A percentile compares a stretch with the other conserved stretches of the same genome.
These are phyloP conservation scores for Mimosa pudica DNA, from an alignment of 306 rosid genomes.

Conservation along the genomic window DNA sequence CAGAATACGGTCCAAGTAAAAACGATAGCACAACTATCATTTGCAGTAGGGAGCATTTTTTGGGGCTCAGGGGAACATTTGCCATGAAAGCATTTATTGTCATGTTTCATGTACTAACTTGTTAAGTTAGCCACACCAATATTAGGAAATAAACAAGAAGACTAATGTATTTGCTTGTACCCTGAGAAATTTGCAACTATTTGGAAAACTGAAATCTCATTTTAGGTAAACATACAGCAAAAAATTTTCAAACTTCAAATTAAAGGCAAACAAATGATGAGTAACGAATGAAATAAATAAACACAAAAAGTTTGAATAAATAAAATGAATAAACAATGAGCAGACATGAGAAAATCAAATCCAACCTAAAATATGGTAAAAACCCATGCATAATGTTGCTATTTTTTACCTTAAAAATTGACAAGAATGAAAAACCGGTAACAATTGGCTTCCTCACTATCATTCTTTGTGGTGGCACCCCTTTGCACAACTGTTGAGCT, in stretches of 20 bases:
- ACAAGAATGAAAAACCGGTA: constrained; percentile 51
- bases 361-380: neutral
- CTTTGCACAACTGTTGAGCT: constrained; percentile 90
- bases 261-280: constrained; percentile 13
- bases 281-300: neutral
- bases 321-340: neutral
- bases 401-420: constrained; percentile 67
- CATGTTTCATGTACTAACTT: neutral
- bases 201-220: neutral
- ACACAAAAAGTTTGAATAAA: neutral
- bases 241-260: neutral
- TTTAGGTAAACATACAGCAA: neutral
- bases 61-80: neutral
- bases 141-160: neutral
- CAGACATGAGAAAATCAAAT: neutral
- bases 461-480: constrained; percentile 61
- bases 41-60: neutral
- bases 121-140: neutral
- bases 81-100: neutral
- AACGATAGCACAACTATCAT: neutral
- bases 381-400: neutral
- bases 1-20: constrained; percentile 14
- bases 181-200: neutral
- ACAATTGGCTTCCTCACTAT: constrained; percentile 52
- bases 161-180: neutral